Evolutionary conservation across 129 eudicot species (phyloP).

Genomic region (Arctium lappa): DNA sequence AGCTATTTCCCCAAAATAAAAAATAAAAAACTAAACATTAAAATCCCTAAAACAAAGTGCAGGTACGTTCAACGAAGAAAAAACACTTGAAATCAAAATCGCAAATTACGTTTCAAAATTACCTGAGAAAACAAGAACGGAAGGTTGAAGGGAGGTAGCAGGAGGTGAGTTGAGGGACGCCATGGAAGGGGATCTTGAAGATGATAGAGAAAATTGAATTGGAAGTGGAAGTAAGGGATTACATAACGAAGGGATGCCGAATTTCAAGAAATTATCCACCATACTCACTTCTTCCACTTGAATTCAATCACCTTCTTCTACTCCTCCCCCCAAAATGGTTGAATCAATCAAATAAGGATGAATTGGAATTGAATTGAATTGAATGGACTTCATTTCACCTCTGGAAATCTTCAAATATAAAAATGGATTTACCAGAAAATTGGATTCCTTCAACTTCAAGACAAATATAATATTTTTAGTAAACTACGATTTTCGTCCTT

Average conservation of each 20-base stretch:
- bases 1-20: no score
- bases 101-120: no score
- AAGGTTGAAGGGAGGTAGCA: constrained; percentile 43
- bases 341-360: not conserved
- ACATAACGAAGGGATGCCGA: constrained; percentile 39
- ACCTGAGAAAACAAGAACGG: constrained; percentile 93
- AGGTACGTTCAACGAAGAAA: no score
- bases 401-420: not conserved
- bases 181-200: constrained; percentile 37
- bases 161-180: constrained; percentile 32
- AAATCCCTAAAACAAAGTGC: not conserved
- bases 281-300: not conserved
- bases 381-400: not conserved
- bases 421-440: not conserved
- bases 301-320: not conserved
- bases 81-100: no score
- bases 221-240: constrained; percentile 18
- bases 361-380: not conserved
- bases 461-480: not conserved
- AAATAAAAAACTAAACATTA: not conserved
- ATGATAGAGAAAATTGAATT: constrained; percentile 6
- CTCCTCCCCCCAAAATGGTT: not conserved
- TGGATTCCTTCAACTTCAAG: not conserved
- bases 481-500: no score
- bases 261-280: constrained; percentile 46